Evolutionary conservation across 176 grass and related monocot species (phyloP).

Genomic region (Zea mays): Zm-B73-REFERENCE-NAM-5.0 NC_050102.1:174483001-174483500

Average conservation of each 20-base stretch:
- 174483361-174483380: conserved; percentile 68
- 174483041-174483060: conserved; percentile 86
- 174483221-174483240: conserved; percentile 77
- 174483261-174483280: conserved; percentile 6
- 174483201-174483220: conserved; percentile 79
- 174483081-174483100: conserved; percentile 82
- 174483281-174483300: conserved; percentile 6
- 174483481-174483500: background rate
- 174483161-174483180: conserved; percentile 91
- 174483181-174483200: conserved; percentile 83
- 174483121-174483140: conserved; percentile 79
- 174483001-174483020: conserved; percentile 19
- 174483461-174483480: background rate
- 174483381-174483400: conserved; percentile 87
- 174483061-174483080: conserved; percentile 71
- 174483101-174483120: conserved; percentile 68
- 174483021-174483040: conserved; percentile 42
- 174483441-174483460: conserved; percentile 26
- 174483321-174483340: conserved; percentile 34
- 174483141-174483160: conserved; percentile 74
- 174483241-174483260: conserved; percentile 82
- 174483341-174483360: conserved; percentile 80
- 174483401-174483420: conserved; percentile 85
- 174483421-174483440: conserved; percentile 86
- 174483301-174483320: conserved; percentile 25